Base-by-base conservation (phyloP, 2,329 filamentous ascomycete genomes). In the Neofusicoccum laricinum region DNA sequence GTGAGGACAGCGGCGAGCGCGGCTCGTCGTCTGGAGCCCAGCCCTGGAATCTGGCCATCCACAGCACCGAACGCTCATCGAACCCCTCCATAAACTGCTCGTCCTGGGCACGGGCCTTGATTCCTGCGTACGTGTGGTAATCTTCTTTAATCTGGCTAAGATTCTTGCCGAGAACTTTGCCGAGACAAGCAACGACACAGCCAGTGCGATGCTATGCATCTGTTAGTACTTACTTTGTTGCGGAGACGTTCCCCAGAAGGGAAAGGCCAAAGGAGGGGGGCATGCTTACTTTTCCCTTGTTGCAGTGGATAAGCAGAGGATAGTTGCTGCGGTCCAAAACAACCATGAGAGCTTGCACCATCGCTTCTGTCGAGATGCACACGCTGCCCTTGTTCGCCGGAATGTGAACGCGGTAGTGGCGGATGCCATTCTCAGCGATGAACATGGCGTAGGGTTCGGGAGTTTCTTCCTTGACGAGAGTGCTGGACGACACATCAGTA, bases 221-320 rank as follows among this genome's bases (percentile, higher is more conserved):
- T 19, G 30, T 59, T n/a, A 59, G 41, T 17, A 19, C 3, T 21
- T 65, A 58, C 66, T 48, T 12, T 45, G 19, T 57, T 61, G 19
- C 11, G 53, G 25, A 10, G 19, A 10, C 38, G 36, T 32, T 17
- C 12, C 25, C 5, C 30, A 36, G 36, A 49, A 12, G 14, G 15
- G 11, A 66, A 19, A 45, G 21, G n/a, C 38, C 36, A 38, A 15
- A 17, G 15, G 17, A 40, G 41, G 58, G 41, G 17, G 6, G 17
- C 12, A 14, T n/a, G 43, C 65, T 25, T 63, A 88, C 86, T 79
- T 89, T 95, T 73, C 93, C 93, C 70, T 96, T 93, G 74, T 97
- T 97, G 83, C 93, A 97, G 76, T 97, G 93, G 51, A 97, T 85
- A 43, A 97, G 82, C 11, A 97, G 77, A 0, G 93, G 93, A 68